These are phyloP conservation scores for Cicer arietinum DNA, from an alignment of 306 rosid species.

Conservation along the genomic window DNA sequence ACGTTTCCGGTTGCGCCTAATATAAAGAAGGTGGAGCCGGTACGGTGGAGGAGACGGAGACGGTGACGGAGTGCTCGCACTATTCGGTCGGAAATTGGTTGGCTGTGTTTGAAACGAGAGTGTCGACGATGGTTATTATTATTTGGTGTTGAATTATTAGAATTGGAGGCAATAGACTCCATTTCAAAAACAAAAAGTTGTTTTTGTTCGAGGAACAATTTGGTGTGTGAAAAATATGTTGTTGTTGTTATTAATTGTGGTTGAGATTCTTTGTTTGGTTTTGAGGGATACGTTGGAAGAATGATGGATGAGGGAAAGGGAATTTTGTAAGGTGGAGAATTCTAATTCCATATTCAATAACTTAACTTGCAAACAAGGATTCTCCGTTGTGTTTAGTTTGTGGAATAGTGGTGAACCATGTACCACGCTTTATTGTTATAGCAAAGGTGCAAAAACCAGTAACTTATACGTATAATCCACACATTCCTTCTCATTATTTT, in stretches of 20 bases:
- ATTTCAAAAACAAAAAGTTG: constrained; percentile 23
- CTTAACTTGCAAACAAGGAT: constrained; percentile 46
- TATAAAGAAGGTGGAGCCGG: constrained; percentile 67
- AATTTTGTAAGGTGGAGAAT: constrained; percentile 43
- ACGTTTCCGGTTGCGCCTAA: constrained; percentile 88
- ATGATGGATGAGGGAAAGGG: constrained; percentile 41
- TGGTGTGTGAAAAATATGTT: background rate
- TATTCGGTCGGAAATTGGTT: constrained; percentile 67
- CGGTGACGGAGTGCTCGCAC: constrained; percentile 77
- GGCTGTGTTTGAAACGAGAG: constrained; percentile 52
- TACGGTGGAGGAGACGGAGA: constrained; percentile 80
- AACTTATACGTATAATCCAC: background rate
- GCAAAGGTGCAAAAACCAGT: background rate
- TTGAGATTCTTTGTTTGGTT: constrained; percentile 56
- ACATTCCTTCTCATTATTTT: too few species aligned
- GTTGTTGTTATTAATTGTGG: constrained; percentile 23
- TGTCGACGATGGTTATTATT: background rate
- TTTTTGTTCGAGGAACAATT: background rate
- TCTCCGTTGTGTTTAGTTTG: background rate
- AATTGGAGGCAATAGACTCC: constrained; percentile 69
- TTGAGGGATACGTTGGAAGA: constrained; percentile 58
- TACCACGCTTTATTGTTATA: constrained; percentile 40
- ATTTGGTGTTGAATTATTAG: constrained; percentile 39
- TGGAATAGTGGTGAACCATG: constrained; percentile 44
- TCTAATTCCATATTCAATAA: constrained; percentile 17